Evolutionary conservation across 345 rosid genomes (phyloP).

Genomic region (Brassica nigra): DNA sequence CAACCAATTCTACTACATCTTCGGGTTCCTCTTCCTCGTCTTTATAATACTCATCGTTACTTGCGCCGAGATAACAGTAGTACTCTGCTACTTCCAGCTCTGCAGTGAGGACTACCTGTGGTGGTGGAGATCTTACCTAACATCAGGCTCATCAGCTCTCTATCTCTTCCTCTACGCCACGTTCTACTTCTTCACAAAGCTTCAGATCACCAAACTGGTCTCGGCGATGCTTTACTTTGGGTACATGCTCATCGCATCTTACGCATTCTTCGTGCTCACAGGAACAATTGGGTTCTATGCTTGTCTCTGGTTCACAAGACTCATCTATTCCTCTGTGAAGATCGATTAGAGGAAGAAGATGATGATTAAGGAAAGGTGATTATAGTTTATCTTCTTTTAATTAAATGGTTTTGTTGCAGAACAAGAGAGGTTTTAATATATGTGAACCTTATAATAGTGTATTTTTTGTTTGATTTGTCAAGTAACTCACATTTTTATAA

Average conservation of each 20-base stretch:
- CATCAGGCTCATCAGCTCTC: conserved; percentile 78
- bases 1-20: conserved; percentile 86
- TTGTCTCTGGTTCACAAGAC: conserved; percentile 87
- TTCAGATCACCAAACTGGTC: conserved; percentile 78
- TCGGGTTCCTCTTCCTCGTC: conserved; percentile 82
- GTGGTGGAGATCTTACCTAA: conserved; percentile 95
- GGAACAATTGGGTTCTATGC: conserved; percentile 83
- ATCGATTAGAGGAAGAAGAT: conserved; percentile 50
- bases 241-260: conserved; percentile 80
- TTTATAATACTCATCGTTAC: conserved; percentile 70
- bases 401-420: not conserved
- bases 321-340: conserved; percentile 84
- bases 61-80: conserved; percentile 75
- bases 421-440: not conserved
- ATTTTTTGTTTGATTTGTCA: not conserved
- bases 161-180: conserved; percentile 81
- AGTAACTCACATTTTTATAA: not conserved
- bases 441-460: not conserved
- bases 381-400: not conserved
- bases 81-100: conserved; percentile 85
- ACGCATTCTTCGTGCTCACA: conserved; percentile 71
- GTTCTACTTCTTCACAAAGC: conserved; percentile 89
- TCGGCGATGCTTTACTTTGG: conserved; percentile 75
- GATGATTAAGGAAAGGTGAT: not conserved
- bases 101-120: conserved; percentile 87